Percentiles rank a stretch among this genome's conserved stretches.
Conservation (phyloP, 2,329 filamentous ascomycete genomes). For the Alternaria longipes region DNA sequence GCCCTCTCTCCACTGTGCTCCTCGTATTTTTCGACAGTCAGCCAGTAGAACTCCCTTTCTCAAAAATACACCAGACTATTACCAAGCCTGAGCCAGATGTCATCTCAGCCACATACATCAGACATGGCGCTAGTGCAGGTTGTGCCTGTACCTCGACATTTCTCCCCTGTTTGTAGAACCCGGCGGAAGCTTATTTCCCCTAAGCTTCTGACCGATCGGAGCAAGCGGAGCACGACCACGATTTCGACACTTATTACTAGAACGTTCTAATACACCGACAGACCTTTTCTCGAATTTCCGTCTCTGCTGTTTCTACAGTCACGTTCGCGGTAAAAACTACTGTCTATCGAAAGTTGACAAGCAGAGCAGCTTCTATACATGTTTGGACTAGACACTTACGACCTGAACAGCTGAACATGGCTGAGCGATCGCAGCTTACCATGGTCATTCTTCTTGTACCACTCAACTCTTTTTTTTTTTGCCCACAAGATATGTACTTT, state of each 20-base stretch:
- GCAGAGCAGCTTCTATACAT: neutral
- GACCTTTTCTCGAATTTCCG: neutral
- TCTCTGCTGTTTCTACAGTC: neutral
- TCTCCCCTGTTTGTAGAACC: constrained; percentile 7
- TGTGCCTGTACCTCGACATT: neutral
- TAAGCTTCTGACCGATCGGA: constrained; percentile 22
- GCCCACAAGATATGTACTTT: too few relatives aligned
- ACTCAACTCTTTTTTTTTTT: neutral
- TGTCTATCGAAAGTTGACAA: neutral
- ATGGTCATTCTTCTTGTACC: neutral
- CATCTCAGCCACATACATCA: constrained; percentile 5
- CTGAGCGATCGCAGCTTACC: neutral
- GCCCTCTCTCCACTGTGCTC: constrained; percentile 4
- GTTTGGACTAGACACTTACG: neutral
- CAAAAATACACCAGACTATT: constrained; percentile 4
- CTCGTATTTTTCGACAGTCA: constrained; percentile 18
- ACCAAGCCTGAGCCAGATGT: constrained; percentile 1
- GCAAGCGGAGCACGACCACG: neutral
- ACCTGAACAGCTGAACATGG: neutral
- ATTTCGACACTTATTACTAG: neutral
- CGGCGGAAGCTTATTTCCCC: constrained; percentile 19
- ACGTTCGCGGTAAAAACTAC: neutral
- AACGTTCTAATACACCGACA: neutral
- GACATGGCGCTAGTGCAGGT: neutral
- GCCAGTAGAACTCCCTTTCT: constrained; percentile 6